A percentile compares a stretch with the other conserved stretches of the same genome.
phyloP scores from a whole-genome alignment of 169 alveolate species.

The Cryptosporidium viatorum region DNA sequence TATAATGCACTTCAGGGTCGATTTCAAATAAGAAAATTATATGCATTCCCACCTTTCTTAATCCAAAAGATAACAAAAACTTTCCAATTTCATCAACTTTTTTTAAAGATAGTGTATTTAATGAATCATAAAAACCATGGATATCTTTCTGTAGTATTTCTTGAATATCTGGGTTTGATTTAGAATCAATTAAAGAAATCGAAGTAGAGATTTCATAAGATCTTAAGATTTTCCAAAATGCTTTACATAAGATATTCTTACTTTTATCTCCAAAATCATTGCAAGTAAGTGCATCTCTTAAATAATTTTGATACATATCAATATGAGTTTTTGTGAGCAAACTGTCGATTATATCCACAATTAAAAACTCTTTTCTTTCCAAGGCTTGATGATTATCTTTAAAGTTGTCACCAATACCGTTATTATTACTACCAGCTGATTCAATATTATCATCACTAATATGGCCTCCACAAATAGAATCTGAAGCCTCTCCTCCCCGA shows the following conservation, averaged over 20 bases:
- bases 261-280: background rate
- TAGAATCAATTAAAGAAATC: slow-evolving; percentile 11
- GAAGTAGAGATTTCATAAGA: slow-evolving; percentile 24
- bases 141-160: slow-evolving; percentile 26
- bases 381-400: background rate
- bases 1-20: slow-evolving; percentile 12
- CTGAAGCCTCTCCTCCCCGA: background rate
- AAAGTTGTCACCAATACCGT: background rate
- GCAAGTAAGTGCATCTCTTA: background rate
- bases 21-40: slow-evolving; percentile 23
- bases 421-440: background rate
- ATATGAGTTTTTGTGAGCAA: background rate
- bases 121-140: slow-evolving; percentile 43
- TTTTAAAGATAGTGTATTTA: slow-evolving; percentile 42
- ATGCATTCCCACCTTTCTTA: slow-evolving; percentile 64
- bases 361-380: background rate
- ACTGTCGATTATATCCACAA: background rate
- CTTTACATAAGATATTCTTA: background rate
- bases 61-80: slow-evolving; percentile 34
- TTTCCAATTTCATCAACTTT: slow-evolving; percentile 6
- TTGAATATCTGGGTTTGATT: background rate
- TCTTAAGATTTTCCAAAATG: slow-evolving; percentile 30
- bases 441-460: background rate
- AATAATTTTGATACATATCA: background rate
- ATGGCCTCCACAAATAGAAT: background rate